A percentile compares a stretch with the other conserved stretches of the same genome.
Evolutionary conservation across 140 eudicot species (phyloP).

Genomic region (Bidens hawaiensis): DNA sequence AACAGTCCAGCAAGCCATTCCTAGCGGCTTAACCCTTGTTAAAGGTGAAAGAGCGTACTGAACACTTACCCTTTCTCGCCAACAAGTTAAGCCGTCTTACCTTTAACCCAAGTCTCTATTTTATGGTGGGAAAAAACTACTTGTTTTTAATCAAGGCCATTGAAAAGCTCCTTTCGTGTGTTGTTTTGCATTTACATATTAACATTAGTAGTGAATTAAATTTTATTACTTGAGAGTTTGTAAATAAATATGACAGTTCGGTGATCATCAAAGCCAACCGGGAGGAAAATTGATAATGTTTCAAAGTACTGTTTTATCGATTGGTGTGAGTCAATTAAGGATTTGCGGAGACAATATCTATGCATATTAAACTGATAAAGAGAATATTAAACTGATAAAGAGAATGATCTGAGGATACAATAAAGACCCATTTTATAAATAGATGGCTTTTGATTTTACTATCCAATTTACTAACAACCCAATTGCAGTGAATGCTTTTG

Average conservation of each 20-base stretch:
- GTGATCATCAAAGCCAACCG: conserved; percentile 87
- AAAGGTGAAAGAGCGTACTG: conserved; percentile 2
- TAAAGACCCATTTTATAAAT: conserved; percentile 89
- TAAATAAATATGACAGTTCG: too few species aligned
- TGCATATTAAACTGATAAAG: too few species aligned
- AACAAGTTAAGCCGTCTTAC: too few species aligned
- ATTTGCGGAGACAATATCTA: conserved; percentile 85
- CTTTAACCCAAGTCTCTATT: too few species aligned
- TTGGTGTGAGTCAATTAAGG: conserved; percentile 81
- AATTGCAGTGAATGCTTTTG: conserved; percentile 74
- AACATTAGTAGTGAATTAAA: too few species aligned
- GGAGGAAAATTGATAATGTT: conserved; percentile 88
- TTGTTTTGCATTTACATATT: too few species aligned
- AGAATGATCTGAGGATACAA: conserved; percentile 61
- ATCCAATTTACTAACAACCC: conserved; percentile 72
- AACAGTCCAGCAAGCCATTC: conserved; percentile 5
- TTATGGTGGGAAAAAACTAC: too few species aligned
- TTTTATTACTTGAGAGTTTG: too few species aligned
- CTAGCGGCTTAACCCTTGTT: conserved; percentile 7
- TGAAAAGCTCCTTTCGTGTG: too few species aligned
- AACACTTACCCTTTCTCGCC: too few species aligned
- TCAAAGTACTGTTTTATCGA: conserved; percentile 74
- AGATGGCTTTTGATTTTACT: conserved; percentile 99
- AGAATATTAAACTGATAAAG: conserved; percentile 83
- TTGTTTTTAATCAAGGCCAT: too few species aligned